Conservation (phyloP, 345 rosid species). For the Eutrema yunnanense region DNA sequence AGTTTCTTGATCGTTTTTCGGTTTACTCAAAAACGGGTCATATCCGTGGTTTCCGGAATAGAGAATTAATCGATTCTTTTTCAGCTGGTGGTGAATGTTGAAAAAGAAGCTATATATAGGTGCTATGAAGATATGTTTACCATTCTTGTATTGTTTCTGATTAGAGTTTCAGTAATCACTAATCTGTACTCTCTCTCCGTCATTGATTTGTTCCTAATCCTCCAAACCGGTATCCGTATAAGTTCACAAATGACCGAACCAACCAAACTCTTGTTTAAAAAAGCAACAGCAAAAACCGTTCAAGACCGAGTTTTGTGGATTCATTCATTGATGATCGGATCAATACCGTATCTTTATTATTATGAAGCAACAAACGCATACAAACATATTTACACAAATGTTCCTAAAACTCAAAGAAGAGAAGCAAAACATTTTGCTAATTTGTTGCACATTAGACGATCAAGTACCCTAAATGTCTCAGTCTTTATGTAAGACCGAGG, state of each 20-base stretch:
- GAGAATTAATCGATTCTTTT: slow-evolving; percentile 15
- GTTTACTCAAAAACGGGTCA: background rate
- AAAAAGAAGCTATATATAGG: slow-evolving; percentile 18
- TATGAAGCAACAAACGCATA: slow-evolving; percentile 7
- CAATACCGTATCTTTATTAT: slow-evolving; percentile 10
- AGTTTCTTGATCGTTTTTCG: background rate
- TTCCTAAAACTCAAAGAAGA: background rate
- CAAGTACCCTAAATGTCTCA: slow-evolving; percentile 19
- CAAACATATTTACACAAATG: slow-evolving; percentile 17
- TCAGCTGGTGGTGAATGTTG: background rate
- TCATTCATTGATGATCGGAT: background rate
- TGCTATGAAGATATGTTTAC: slow-evolving; percentile 13
- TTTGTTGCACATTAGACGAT: slow-evolving; percentile 3
- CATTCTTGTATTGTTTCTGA: slow-evolving; percentile 20
- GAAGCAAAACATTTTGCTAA: slow-evolving; percentile 14
- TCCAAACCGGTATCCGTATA: background rate
- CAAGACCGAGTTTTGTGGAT: background rate
- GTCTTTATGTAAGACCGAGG: slow-evolving; percentile 7
- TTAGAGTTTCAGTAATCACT: background rate
- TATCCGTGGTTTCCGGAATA: background rate
- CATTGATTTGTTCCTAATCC: slow-evolving; percentile 2
- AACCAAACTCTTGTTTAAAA: background rate
- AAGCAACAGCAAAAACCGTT: background rate
- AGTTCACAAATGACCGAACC: background rate
- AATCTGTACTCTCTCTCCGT: background rate